Percentiles rank a stretch among this genome's conserved stretches.
phyloP scores from a whole-genome alignment of 306 rosid genomes.

The Dryas alaskensis region DNA sequence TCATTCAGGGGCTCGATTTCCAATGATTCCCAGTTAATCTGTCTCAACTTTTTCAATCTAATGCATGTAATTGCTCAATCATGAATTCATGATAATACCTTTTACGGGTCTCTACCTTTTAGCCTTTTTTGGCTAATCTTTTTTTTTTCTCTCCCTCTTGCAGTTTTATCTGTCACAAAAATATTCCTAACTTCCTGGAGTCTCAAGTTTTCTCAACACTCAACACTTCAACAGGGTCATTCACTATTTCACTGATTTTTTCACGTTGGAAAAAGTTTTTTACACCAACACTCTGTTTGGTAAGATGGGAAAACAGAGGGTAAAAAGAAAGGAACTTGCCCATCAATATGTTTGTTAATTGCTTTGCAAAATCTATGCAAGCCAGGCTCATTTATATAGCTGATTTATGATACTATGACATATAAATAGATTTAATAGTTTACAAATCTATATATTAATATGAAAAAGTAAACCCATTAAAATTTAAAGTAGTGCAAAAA shows the following conservation, averaged over 20 bases:
- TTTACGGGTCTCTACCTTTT: neutral
- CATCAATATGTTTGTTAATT: too few species aligned
- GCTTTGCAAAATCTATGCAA: too few species aligned
- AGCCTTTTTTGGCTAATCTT: neutral
- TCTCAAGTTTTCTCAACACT: neutral
- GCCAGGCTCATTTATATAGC: too few species aligned
- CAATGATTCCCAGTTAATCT: neutral
- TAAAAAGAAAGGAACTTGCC: neutral
- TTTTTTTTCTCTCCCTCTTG: neutral
- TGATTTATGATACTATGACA: too few species aligned
- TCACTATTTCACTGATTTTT: neutral
- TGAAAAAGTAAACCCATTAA: too few species aligned
- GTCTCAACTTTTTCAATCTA: neutral
- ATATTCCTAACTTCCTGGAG: constrained; percentile 15
- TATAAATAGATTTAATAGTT: too few species aligned
- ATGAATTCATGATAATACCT: neutral
- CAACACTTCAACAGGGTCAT: neutral
- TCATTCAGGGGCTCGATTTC: neutral
- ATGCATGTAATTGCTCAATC: neutral
- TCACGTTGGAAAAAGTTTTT: neutral
- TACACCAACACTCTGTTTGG: neutral
- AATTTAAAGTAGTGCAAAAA: too few species aligned
- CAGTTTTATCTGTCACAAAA: neutral
- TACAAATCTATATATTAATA: too few species aligned
- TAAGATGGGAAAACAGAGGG: neutral